phyloP scores from a whole-genome alignment of 257 asterid genomes.

The Solanum chilense region DNA sequence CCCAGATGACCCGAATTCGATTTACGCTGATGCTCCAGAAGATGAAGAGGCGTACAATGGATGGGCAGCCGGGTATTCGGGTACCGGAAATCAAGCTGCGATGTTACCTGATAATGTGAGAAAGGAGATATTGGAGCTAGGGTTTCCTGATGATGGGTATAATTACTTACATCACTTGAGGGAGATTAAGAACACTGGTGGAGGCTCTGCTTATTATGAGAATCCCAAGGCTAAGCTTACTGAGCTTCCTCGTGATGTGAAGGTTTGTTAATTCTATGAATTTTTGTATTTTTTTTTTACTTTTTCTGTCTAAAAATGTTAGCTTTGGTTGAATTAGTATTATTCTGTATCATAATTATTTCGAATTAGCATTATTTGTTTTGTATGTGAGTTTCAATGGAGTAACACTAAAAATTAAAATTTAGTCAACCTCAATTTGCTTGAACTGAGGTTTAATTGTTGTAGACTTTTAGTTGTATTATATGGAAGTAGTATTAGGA shows the following conservation, averaged over 20 bases:
- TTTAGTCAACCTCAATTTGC: not conserved
- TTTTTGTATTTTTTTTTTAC: not conserved
- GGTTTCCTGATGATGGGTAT: conserved; percentile 96
- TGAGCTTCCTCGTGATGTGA: conserved; percentile 61
- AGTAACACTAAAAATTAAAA: not conserved
- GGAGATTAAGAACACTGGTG: conserved; percentile 83
- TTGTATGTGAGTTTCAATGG: not conserved
- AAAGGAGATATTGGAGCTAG: conserved; percentile 80
- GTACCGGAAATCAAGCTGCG: not conserved
- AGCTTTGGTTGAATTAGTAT: not conserved
- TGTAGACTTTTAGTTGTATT: not conserved
- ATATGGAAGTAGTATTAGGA: not conserved
- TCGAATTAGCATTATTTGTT: not conserved
- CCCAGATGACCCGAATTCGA: conserved; percentile 10
- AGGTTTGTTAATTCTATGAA: conserved; percentile 31
- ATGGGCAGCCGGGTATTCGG: not conserved
- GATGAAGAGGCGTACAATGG: conserved; percentile 18
- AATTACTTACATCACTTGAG: conserved; percentile 70
- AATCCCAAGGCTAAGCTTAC: conserved; percentile 59
- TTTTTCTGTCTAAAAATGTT: not conserved
- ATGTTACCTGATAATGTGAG: conserved; percentile 55
- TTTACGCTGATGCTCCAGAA: conserved; percentile 60
- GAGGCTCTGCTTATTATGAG: conserved; percentile 65
- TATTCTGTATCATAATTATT: not conserved
- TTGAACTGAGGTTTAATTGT: not conserved